Evolutionary conservation across 495 filamentous ascomycete species (phyloP), one percentile per base, ranked within the genome.

Genomic region (Hypoxylon subgilvum): DNA sequence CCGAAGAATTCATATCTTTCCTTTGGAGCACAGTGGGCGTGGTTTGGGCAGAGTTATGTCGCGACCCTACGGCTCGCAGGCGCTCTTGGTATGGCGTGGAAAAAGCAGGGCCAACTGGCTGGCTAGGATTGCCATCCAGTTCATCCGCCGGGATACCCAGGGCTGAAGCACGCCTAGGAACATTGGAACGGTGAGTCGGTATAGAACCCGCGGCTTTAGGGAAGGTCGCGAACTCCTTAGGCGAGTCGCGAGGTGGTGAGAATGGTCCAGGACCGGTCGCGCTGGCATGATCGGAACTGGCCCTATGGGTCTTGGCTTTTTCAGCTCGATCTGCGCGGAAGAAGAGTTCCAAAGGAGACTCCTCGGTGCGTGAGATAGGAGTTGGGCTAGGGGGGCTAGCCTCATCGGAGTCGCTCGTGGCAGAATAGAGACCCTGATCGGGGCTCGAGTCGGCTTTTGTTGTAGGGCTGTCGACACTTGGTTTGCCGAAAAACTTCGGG

Each of bases 401-500:
- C 1, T 75, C 70, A 12, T 79, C 70, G 7, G 74, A 67, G 34
- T 80, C 75, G 13, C 72, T 77, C 4, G 69, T 61, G 2, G 70
- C 66, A 7, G 76, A 72, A 1, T 74, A 75, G 5, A 70, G 72
- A 18, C 69, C 74, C 25, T 69, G 64, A 25, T 60, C 65, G 5
- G 59, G 61, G 17, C 53, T 68, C 17, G 66, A 52, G 5, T 56
- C 39, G 18, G 76, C 59, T 76, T 68, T 57, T 4, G 59, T 56
- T n/a, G 67, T 56, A 12, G 81, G 80, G 5, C 82, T 82, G 39
- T 88, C 86, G 5, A 87, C 86, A 9, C 91, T 76, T 0, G 90
- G 87, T 50, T 87, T 92, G n/a, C 88, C 89, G 46, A 96, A 83
- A 69, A 96, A 96, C 69, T 86, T 94, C 1, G 94, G 94, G 34